Base-by-base conservation (phyloP, 1,139 yeast genomes). In the Kodamaea fungicola region DNA sequence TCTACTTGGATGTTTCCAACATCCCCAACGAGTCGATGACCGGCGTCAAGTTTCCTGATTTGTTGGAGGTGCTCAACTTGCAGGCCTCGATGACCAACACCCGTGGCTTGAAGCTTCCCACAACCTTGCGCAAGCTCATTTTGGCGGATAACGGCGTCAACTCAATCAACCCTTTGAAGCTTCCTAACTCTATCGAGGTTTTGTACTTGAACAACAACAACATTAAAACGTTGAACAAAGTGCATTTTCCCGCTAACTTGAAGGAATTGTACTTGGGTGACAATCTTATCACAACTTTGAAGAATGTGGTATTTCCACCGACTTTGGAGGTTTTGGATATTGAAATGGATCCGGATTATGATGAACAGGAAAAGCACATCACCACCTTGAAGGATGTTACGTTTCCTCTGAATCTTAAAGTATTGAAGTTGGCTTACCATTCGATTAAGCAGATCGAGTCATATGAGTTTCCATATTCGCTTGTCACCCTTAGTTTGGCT, bases 1-100 rank as follows among this genome's bases (percentile, higher is more conserved):
- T 52, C 32, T 58, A 57, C 41, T 54, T 71, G 43, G 76, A 71
- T 41, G 45, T 67, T 5, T 67, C 74, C 3, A 64, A 67, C 42
- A 62, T 70, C 9, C 76, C 76, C 3, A 71, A 69, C 44, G 76
- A 71, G 42, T 62, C 74, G 5, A 70, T 71, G 76, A 62, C 75
- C 0, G 74, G 76, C 0, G 62, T 71, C 8, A 67, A 67, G 40
- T 69, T 71, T 38, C 76, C 76, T 0, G 76, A 71, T 37, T 59
- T 53, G 58, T 49, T 67, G 25, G 47, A 50, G 12, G 59, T 58
- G 3, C 57, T 71, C 32, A 71, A 71, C 42, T 50, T 71, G 10
- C 75, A 69, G 45, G 68, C 67, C 33, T 64, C 73, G 5, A 71
- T 71, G 76, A 68, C 75, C 2, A 69, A 60, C 42, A 68, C 75